These are phyloP conservation scores for Zygoascus biomembranicola DNA, from an alignment of 805 yeast genomes.

Conservation along the genomic window DNA sequence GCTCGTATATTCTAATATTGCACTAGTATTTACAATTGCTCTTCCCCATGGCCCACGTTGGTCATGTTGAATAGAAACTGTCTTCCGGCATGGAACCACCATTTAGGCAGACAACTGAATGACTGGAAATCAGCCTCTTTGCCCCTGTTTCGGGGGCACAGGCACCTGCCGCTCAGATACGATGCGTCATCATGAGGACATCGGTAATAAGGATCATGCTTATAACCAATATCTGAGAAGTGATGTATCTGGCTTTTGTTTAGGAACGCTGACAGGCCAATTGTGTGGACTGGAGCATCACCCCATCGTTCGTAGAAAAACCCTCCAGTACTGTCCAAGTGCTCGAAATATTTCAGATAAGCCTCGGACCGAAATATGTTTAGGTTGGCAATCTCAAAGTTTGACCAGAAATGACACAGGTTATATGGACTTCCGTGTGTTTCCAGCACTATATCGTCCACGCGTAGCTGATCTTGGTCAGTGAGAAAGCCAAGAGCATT, in stretches of 20 bases:
- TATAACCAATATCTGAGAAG: constrained; percentile 76
- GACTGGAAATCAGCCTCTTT: constrained; percentile 29
- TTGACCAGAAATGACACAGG: constrained; percentile 82
- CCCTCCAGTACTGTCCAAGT: constrained; percentile 66
- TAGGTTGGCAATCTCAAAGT: constrained; percentile 73
- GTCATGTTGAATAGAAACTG: constrained; percentile 22
- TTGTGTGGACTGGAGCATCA: constrained; percentile 84
- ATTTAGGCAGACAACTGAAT: constrained; percentile 29
- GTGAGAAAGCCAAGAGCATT: constrained; percentile 52
- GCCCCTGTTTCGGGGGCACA: constrained; percentile 26
- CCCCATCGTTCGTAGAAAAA: constrained; percentile 94
- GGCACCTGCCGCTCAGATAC: constrained; percentile 27
- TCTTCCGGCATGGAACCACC: constrained; percentile 31
- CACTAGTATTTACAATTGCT: neutral
- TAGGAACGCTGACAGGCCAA: constrained; percentile 55
- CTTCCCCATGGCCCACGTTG: constrained; percentile 4
- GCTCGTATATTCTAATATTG: neutral
- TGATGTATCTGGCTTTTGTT: constrained; percentile 57
- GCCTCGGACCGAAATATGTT: constrained; percentile 66
- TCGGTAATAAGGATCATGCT: constrained; percentile 55
- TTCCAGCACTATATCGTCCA: constrained; percentile 33
- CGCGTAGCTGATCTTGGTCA: constrained; percentile 39
- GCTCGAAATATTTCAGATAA: constrained; percentile 57
- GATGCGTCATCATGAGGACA: constrained; percentile 32
- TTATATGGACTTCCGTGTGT: constrained; percentile 54